Conservation (phyloP, 306 rosid genomes). For the Prunus davidiana region DNA sequence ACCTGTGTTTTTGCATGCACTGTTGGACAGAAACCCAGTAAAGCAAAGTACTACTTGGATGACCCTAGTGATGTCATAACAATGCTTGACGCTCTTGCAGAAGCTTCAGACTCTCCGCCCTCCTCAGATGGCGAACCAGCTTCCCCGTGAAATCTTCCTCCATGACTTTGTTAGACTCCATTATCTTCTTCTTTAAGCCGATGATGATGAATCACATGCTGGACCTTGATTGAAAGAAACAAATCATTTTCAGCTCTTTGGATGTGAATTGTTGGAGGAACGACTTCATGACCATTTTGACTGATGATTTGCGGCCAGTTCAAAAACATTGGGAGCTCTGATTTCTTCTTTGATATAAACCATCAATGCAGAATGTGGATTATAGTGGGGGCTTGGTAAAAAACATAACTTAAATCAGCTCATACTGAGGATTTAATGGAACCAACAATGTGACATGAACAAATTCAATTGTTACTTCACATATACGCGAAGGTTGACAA, state of each 20-base stretch:
- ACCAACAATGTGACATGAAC: too few relatives aligned
- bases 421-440: background rate
- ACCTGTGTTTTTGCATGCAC: conserved; percentile 58
- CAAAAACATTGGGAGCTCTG: background rate
- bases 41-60: conserved; percentile 67
- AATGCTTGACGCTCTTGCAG: conserved; percentile 60
- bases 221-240: conserved; percentile 9
- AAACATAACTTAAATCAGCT: conserved; percentile 4
- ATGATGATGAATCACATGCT: conserved; percentile 11
- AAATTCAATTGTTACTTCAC: background rate
- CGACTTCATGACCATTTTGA: background rate
- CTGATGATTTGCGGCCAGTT: conserved; percentile 5
- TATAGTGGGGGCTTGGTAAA: conserved; percentile 6
- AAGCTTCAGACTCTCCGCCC: conserved; percentile 35
- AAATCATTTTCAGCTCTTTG: conserved; percentile 2
- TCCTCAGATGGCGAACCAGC: conserved; percentile 24
- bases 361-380: conserved; percentile 7
- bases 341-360: conserved; percentile 15
- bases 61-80: conserved; percentile 55
- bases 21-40: conserved; percentile 76
- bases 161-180: conserved; percentile 12
- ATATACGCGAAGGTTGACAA: background rate
- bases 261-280: conserved; percentile 14
- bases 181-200: conserved; percentile 15
- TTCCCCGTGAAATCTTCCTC: conserved; percentile 18